Evolutionary conservation across 2,329 filamentous ascomycete species (phyloP), one percentile per base, ranked within the genome.

Genomic region (Fusarium gaditjirri): DNA sequence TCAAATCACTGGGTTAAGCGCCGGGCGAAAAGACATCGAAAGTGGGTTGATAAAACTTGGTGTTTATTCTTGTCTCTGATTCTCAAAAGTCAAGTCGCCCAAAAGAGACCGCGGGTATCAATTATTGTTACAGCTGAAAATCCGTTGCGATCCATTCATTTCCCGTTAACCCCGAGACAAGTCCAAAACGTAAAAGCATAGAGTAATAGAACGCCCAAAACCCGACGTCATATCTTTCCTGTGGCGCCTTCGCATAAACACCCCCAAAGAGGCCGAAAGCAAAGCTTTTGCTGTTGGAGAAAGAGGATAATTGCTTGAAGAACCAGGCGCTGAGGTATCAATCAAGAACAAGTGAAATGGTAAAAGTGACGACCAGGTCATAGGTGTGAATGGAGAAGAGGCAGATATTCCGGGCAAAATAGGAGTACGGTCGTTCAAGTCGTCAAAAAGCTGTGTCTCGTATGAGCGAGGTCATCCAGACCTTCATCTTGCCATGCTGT

Each of bases 111-210:
- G 56, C 61, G 70, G 70, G 70, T 72, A 72, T 72, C 70, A 61
- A 73, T 73, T 66, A 29, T 64, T 71, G 41, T 72, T 53, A 72
- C 70, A 72, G 47, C 42, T 57, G 49, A 62, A 72, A 63, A 38
- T 44, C 43, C 57, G 19, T 42, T 33, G 33, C 49, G 36, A 64
- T 50, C 46, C 35, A 33, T 50, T 52, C 35, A 33, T 68, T 68
- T 49, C 65, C 50, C 29, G 31, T 23, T 61, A 63, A 61, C 43
- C 50, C 49, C 43, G 39, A 69, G 57, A 68, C 57, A 69, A 69
- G 64, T 27, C 19, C 59, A 36, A 64, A 53, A 57, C 65, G 50
- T 61, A 67, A 53, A 70, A 65, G 58, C 23, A 55, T 43, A 42
- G 25, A 39, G 38, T 46, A 46, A 41, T 53, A 53, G 53, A 69